Evolutionary conservation across 2,329 filamentous ascomycete species (phyloP).

Genomic region (Sporothrix inflata): DNA sequence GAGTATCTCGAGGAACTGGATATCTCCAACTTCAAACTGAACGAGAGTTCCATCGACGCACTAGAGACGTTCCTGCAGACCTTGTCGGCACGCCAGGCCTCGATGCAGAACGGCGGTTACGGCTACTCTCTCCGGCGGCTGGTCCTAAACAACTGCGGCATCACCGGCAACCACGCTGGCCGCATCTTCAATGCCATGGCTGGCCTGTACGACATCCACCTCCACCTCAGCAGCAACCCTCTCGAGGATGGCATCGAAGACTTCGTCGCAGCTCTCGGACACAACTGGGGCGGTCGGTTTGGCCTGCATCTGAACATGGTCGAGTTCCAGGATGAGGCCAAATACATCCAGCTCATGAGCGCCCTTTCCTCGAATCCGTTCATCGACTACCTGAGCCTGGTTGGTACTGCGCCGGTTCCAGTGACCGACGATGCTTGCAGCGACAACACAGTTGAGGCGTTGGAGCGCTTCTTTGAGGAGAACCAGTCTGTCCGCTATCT

Average conservation of each 20-base stretch:
- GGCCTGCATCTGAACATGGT: constrained; percentile 60
- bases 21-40: constrained; percentile 54
- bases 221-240: constrained; percentile 56
- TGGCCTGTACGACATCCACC: constrained; percentile 52
- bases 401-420: constrained; percentile 55
- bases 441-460: constrained; percentile 51
- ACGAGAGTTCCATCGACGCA: constrained; percentile 50
- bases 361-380: constrained; percentile 55
- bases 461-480: constrained; percentile 55
- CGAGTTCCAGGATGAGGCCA: constrained; percentile 57
- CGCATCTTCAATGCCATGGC: constrained; percentile 54
- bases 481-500: constrained; percentile 57
- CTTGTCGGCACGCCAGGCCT: constrained; percentile 28
- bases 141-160: constrained; percentile 55
- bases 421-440: constrained; percentile 43
- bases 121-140: constrained; percentile 43
- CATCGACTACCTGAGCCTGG: constrained; percentile 57
- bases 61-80: constrained; percentile 51
- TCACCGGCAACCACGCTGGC: constrained; percentile 55
- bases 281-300: constrained; percentile 51
- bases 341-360: constrained; percentile 55
- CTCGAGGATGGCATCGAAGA: constrained; percentile 57
- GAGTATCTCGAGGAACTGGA: constrained; percentile 58
- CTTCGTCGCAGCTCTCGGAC: constrained; percentile 52
- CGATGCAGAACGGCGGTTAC: constrained; percentile 27